Percentiles rank a stretch among this genome's conserved stretches.
Evolutionary conservation across 768 basidiomycete genomes (phyloP).

Genomic region (Leccinum uliginosum): DNA sequence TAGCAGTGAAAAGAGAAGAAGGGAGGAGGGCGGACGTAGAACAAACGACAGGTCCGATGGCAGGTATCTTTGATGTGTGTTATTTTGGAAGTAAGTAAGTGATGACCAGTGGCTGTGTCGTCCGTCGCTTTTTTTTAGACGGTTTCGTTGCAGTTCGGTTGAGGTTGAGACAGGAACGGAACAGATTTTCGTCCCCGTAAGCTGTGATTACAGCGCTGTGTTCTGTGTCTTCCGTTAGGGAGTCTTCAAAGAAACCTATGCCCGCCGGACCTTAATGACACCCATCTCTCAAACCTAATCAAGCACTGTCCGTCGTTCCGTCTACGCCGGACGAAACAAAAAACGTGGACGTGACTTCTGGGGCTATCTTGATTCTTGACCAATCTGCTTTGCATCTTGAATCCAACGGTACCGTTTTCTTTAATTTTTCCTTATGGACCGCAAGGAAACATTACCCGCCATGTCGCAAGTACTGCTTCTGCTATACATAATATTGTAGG

Average conservation of each 20-base stretch:
- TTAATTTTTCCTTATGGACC: not conserved
- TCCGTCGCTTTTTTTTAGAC: not conserved
- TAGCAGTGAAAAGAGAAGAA: not conserved
- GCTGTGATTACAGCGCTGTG: not conserved
- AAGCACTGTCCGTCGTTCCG: not conserved
- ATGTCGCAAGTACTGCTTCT: not conserved
- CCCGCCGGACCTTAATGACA: not conserved
- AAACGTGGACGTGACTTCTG: not conserved
- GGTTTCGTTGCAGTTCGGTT: too few relatives aligned
- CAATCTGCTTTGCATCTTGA: not conserved
- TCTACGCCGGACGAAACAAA: not conserved
- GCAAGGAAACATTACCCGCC: not conserved
- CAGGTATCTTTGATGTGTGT: constrained; percentile 15
- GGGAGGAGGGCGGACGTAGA: constrained; percentile 8
- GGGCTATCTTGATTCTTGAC: not conserved
- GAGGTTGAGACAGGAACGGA: not conserved
- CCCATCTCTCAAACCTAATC: not conserved
- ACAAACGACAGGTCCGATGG: constrained; percentile 23
- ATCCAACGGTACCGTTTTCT: not conserved
- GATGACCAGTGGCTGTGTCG: constrained; percentile 11
- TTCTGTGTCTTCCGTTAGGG: not conserved
- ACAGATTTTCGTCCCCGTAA: not conserved
- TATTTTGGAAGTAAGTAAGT: constrained; percentile 16
- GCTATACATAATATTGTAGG: not conserved
- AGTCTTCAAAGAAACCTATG: not conserved